A percentile compares a stretch with the other conserved stretches of the same genome.
phyloP scores from a whole-genome alignment of 2,329 filamentous ascomycete genomes.

The Alternaria novae-zelandiae region DNA sequence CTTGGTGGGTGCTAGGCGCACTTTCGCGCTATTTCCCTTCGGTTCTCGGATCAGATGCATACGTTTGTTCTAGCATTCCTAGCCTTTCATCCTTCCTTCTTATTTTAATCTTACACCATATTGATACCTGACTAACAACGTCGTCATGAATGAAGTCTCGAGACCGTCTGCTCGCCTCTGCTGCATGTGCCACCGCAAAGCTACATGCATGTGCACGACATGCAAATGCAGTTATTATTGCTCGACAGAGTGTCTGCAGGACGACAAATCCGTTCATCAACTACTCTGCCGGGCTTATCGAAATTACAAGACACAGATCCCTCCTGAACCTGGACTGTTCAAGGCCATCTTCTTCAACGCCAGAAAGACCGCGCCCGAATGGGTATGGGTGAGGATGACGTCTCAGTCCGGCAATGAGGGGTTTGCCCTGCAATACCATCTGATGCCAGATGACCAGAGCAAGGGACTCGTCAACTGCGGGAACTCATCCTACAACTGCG shows the following conservation, averaged over 20 bases:
- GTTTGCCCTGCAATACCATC: not conserved
- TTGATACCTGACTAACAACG: not conserved
- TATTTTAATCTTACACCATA: not conserved
- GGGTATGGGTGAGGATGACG: not conserved
- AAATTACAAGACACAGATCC: not conserved
- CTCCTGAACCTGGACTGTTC: not conserved
- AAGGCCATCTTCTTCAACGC: not conserved
- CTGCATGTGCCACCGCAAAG: not conserved
- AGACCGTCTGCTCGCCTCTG: not conserved
- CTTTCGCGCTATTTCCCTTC: not conserved
- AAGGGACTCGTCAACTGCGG: not conserved
- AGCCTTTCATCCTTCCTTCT: not conserved
- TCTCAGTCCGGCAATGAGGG: not conserved
- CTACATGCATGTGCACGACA: not conserved
- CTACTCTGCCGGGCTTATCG: not conserved
- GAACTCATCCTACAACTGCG: not conserved
- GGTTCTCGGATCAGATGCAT: not conserved
- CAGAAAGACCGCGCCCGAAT: not conserved
- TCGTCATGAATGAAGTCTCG: not conserved
- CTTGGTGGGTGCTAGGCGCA: not conserved
- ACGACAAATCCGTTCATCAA: not conserved
- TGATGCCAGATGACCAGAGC: not conserved
- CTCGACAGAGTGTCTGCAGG: not conserved
- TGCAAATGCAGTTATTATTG: not conserved
- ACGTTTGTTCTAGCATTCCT: not conserved